These are phyloP conservation scores for Calonectria ilicicola DNA, from an alignment of 2,329 filamentous ascomycete genomes.

Conservation along the genomic window DNA sequence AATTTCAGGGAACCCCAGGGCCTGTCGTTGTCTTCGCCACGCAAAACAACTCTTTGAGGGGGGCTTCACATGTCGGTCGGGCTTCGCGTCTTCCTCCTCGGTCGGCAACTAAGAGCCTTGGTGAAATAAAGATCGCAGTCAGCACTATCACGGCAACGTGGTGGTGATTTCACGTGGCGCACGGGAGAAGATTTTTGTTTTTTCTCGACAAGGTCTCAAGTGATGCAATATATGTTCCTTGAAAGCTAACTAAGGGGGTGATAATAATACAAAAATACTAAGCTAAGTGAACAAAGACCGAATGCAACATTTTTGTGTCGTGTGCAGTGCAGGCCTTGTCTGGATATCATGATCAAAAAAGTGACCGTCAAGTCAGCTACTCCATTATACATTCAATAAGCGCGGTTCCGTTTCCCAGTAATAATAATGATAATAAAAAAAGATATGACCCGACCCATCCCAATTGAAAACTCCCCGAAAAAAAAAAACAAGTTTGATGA, in stretches of 20 bases:
- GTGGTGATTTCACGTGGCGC: neutral
- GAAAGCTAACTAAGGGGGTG: neutral
- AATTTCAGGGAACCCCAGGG: neutral
- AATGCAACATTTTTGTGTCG: neutral
- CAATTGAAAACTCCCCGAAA: neutral
- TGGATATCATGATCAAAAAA: slow-evolving; percentile 24
- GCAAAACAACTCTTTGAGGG: neutral
- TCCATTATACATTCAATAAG: slow-evolving; percentile 21
- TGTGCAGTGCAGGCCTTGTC: neutral
- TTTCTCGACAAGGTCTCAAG: neutral
- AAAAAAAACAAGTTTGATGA: neutral
- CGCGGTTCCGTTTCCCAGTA: neutral
- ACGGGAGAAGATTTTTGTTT: neutral
- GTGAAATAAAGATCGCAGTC: neutral
- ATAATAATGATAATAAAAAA: neutral
- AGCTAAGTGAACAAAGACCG: slow-evolving; percentile 9
- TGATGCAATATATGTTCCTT: neutral
- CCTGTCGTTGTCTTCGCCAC: neutral
- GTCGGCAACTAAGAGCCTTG: neutral
- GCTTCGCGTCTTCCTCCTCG: too few relatives aligned
- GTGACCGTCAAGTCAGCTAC: slow-evolving; percentile 5
- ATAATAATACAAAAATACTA: slow-evolving; percentile 11
- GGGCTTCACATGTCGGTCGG: neutral
- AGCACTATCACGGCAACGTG: neutral
- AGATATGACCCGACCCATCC: neutral